Conservation (phyloP, 257 asterid species). For the Rhazya stricta region DNA sequence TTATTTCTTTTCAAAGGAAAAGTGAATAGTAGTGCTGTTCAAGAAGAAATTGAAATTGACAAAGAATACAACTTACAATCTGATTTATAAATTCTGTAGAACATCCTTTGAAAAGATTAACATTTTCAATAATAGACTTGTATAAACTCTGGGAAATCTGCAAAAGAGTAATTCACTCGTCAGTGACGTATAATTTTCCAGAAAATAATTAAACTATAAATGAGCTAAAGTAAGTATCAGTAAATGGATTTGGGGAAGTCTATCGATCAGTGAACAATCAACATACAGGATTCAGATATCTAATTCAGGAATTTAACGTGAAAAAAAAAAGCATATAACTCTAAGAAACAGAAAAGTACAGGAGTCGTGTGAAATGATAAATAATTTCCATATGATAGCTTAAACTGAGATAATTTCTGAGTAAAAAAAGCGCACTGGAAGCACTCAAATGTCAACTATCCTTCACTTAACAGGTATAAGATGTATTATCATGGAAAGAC, state of each 20-base stretch:
- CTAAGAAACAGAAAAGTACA: neutral
- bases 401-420: neutral
- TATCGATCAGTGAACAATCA: neutral
- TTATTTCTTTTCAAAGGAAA: neutral
- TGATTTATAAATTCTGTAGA: slow-evolving; percentile 80
- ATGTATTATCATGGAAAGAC: neutral
- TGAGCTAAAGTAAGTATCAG: neutral
- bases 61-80: slow-evolving; percentile 50
- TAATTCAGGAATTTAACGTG: neutral
- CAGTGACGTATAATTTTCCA: neutral
- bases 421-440: neutral
- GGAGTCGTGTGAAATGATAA: neutral
- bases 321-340: neutral
- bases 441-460: neutral
- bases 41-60: neutral
- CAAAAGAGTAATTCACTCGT: slow-evolving; percentile 21
- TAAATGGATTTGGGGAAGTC: neutral
- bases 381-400: neutral
- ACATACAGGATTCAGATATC: no score
- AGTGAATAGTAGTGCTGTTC: neutral
- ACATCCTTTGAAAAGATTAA: slow-evolving; percentile 73
- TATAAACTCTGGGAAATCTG: slow-evolving; percentile 82
- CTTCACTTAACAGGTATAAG: neutral
- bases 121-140: slow-evolving; percentile 53
- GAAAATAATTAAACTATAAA: neutral